These are phyloP conservation scores for Brettanomyces bruxellensis DNA, from an alignment of 805 yeast species.

Conservation along the genomic window DNA sequence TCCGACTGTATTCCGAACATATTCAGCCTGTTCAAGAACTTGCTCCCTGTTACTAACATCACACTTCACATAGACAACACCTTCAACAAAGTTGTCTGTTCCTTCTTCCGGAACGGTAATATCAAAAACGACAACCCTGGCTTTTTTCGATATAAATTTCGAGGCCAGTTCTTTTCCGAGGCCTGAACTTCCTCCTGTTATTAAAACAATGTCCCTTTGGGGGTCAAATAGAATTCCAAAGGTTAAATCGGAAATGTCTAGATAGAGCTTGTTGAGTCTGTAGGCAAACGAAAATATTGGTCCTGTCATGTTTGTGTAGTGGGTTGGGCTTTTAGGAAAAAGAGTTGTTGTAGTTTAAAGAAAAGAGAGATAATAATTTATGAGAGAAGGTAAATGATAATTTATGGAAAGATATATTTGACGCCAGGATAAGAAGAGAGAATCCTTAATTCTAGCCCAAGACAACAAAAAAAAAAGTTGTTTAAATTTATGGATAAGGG, in stretches of 20 bases:
- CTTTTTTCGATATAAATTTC: conserved; percentile 32
- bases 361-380: too few relatives aligned
- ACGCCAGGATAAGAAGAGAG: too few relatives aligned
- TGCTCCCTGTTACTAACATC: conserved; percentile 53
- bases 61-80: conserved; percentile 51
- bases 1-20: conserved; percentile 44
- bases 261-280: conserved; percentile 17
- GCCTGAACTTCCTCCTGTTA: conserved; percentile 84
- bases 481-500: too few relatives aligned
- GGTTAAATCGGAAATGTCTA: conserved; percentile 27
- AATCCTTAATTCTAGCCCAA: too few relatives aligned
- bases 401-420: too few relatives aligned
- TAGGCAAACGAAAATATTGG: conserved; percentile 18
- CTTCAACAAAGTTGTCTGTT: conserved; percentile 19
- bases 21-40: conserved; percentile 31
- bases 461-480: too few relatives aligned
- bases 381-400: too few relatives aligned
- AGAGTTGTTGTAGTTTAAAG: too few relatives aligned
- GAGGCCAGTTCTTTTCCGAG: conserved; percentile 59
- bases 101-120: conserved; percentile 32
- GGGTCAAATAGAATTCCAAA: conserved; percentile 48
- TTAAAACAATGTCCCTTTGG: conserved; percentile 48
- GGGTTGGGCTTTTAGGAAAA: too few relatives aligned
- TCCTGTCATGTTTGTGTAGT: conserved; percentile 18
- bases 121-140: conserved; percentile 62